These are phyloP conservation scores for Pseudopithomyces chartarum DNA, from an alignment of 2,329 filamentous ascomycete genomes.

Conservation along the genomic window DNA sequence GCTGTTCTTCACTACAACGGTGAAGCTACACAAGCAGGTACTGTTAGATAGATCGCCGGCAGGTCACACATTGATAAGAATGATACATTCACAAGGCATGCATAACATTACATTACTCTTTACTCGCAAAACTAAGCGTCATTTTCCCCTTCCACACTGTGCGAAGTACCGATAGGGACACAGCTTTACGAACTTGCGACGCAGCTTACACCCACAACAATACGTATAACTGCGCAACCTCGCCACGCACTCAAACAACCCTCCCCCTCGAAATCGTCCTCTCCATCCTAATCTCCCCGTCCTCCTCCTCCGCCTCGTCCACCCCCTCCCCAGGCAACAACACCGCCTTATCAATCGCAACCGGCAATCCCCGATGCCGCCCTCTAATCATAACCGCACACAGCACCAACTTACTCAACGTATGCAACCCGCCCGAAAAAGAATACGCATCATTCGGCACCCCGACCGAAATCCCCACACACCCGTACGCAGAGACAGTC, in stretches of 20 bases:
- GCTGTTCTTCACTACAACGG: too few species aligned
- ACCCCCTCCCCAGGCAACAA: conserved; percentile 43
- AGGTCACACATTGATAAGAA: too few species aligned
- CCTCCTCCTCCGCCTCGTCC: conserved; percentile 43
- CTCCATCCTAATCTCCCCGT: conserved; percentile 30
- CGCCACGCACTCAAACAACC: conserved; percentile 2
- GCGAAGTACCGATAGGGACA: too few species aligned
- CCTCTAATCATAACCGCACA: conserved; percentile 62
- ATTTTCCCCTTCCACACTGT: too few species aligned
- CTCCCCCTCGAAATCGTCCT: conserved; percentile 2
- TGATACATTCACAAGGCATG: too few species aligned
- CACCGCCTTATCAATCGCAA: conserved; percentile 57
- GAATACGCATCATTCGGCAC: conserved; percentile 51
- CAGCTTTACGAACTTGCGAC: too few species aligned
- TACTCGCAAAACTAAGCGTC: too few species aligned
- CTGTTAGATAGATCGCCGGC: too few species aligned
- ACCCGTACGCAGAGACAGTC: conserved; percentile 45
- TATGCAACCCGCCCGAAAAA: conserved; percentile 56
- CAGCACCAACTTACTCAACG: conserved; percentile 59
- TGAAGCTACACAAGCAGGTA: too few species aligned
- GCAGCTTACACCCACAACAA: too few species aligned
- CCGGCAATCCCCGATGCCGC: conserved; percentile 60
- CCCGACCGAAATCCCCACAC: conserved; percentile 54
- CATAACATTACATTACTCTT: too few species aligned
- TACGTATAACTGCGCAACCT: too few species aligned